Conservation (phyloP, 2,329 filamentous ascomycete genomes). For the Monosporascus sp. region DNA sequence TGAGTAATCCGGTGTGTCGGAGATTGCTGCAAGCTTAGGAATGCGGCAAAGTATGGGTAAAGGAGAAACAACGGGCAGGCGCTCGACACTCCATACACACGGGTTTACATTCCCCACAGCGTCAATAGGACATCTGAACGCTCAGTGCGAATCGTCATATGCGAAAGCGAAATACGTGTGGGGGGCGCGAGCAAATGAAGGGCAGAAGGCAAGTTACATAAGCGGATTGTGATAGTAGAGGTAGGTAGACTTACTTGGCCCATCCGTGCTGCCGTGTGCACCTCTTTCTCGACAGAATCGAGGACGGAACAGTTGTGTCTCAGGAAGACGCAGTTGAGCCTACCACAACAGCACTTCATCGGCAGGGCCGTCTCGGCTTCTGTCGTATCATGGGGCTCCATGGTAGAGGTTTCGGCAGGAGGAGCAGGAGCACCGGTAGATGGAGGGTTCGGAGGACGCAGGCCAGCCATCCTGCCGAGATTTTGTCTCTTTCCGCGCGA, state of each 20-base stretch:
- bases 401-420: not conserved
- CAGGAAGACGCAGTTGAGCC: conserved; percentile 71
- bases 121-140: not conserved
- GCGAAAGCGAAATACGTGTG: not conserved
- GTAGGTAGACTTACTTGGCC: conserved; percentile 71
- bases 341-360: conserved; percentile 79
- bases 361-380: conserved; percentile 24
- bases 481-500: conserved; percentile 11
- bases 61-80: not conserved
- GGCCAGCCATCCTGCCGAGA: conserved; percentile 13
- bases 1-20: not conserved
- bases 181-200: not conserved
- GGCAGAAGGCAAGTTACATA: not conserved
- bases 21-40: conserved; percentile 13
- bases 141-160: not conserved
- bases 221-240: conserved; percentile 14
- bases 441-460: conserved; percentile 1
- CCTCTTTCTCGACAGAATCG: conserved; percentile 79
- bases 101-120: not conserved
- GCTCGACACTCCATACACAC: not conserved
- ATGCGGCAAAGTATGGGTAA: conserved; percentile 8
- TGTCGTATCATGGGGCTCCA: conserved; percentile 1
- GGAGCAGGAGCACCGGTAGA: conserved; percentile 3
- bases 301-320: conserved; percentile 74
- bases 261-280: conserved; percentile 77